Evolutionary conservation across 257 asterid species (phyloP).

Genomic region (Salvia miltiorrhiza): DNA sequence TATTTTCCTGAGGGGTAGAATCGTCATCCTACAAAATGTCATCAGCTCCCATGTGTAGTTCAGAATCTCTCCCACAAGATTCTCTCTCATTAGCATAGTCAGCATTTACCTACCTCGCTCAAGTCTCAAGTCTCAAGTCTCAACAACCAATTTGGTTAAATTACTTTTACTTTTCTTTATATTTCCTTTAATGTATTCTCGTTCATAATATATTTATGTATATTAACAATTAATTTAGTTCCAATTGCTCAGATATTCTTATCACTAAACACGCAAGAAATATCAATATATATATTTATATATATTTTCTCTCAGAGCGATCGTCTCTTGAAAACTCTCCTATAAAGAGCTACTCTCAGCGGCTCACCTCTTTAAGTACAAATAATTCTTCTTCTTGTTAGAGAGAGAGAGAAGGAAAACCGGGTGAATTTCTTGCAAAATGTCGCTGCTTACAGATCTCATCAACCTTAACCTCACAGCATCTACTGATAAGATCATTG

Average conservation of each 20-base stretch:
- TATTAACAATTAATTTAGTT: neutral
- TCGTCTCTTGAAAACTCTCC: neutral
- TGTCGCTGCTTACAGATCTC: slow-evolving; percentile 51
- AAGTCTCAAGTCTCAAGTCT: too few relatives aligned
- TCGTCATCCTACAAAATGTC: neutral
- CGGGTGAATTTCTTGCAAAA: slow-evolving; percentile 6
- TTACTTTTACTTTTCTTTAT: too few relatives aligned
- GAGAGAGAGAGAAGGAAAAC: neutral
- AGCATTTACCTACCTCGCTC: slow-evolving; percentile 10
- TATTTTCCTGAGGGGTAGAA: neutral
- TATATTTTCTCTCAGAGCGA: neutral
- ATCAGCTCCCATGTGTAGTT: neutral
- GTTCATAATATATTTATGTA: neutral
- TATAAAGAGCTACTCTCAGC: neutral
- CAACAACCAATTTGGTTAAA: neutral
- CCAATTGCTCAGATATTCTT: neutral
- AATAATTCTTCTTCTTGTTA: neutral
- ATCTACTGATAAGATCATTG: slow-evolving; percentile 50
- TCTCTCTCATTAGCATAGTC: neutral
- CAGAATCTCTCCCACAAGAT: neutral
- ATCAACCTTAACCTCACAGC: slow-evolving; percentile 45
- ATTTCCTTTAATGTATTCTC: neutral
- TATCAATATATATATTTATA: too few relatives aligned
- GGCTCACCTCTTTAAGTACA: neutral
- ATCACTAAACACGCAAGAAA: neutral